Conservation (phyloP, 352 stramenopile genomes). For the Phytophthora colocasiae region DNA sequence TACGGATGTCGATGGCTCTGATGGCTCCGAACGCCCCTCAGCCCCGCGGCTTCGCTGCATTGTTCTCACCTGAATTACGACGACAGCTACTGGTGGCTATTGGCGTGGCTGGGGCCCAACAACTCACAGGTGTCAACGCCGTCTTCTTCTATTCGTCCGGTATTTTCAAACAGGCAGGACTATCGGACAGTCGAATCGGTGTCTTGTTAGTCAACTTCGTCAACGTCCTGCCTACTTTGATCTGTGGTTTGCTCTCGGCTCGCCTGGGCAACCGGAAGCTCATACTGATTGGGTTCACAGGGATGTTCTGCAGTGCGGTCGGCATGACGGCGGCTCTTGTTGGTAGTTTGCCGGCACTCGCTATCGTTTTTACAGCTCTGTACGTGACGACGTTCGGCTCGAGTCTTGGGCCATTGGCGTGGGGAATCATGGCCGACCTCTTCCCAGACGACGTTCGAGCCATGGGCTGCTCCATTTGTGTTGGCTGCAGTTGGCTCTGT, state of each 20-base stretch:
- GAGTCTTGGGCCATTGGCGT: constrained; percentile 62
- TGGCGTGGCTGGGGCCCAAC: constrained; percentile 49
- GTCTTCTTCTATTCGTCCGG: constrained; percentile 78
- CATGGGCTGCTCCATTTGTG: constrained; percentile 53
- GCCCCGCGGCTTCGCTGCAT: constrained; percentile 8
- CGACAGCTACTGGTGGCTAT: constrained; percentile 58
- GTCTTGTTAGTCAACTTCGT: constrained; percentile 64
- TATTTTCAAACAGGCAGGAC: constrained; percentile 65
- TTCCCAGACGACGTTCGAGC: constrained; percentile 68
- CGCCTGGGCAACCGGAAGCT: constrained; percentile 61
- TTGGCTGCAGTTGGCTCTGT: constrained; percentile 57
- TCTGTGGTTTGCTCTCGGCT: constrained; percentile 41
- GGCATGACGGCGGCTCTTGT: constrained; percentile 55
- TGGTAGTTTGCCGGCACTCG: constrained; percentile 33
- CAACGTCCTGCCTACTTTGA: constrained; percentile 59
- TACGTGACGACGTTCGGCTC: constrained; percentile 60
- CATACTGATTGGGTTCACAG: constrained; percentile 50
- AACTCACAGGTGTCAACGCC: constrained; percentile 73
- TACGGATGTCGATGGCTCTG: constrained; percentile 33
- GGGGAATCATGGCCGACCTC: constrained; percentile 58
- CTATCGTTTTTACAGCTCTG: constrained; percentile 60
- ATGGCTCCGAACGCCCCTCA: constrained; percentile 36
- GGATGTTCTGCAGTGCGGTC: constrained; percentile 57
- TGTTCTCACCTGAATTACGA: constrained; percentile 35
- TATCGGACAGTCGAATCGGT: constrained; percentile 61